Conservation (phyloP, 1,284 basidiomycete species). For the Heterobasidion irregulare region DNA sequence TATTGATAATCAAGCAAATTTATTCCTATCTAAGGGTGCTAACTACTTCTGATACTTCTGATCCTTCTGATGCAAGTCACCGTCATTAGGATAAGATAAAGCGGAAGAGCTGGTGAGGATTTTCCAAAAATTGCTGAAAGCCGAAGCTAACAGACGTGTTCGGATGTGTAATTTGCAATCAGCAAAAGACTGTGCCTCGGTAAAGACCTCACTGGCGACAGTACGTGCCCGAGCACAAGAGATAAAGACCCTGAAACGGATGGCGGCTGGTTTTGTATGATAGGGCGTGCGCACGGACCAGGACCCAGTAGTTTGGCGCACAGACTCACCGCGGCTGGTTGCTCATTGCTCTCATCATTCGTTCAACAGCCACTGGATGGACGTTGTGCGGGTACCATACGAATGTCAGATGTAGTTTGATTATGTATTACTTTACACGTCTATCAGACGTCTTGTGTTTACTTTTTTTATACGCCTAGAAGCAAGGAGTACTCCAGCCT, state of each 20-base stretch:
- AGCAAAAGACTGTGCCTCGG: conserved; percentile 90
- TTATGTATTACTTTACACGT: too few species aligned
- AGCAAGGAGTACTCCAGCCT: conserved; percentile 42
- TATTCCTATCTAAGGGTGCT: too few species aligned
- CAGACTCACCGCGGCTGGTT: too few species aligned
- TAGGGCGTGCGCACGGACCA: conserved; percentile 3
- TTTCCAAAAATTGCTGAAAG: conserved; percentile 77
- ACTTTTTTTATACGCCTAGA: conserved; percentile 1
- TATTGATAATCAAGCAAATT: too few species aligned
- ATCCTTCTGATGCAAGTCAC: neutral
- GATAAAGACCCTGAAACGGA: conserved; percentile 26
- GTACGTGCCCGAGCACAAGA: conserved; percentile 91
- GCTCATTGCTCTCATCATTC: neutral
- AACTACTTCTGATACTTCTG: neutral
- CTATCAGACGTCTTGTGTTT: neutral
- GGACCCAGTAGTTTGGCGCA: neutral
- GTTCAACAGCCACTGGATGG: too few species aligned
- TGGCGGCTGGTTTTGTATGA: neutral
- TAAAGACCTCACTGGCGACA: conserved; percentile 87
- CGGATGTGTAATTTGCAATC: conserved; percentile 90
- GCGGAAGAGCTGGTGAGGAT: conserved; percentile 4
- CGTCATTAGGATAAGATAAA: conserved; percentile 6
- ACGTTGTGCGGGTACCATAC: too few species aligned
- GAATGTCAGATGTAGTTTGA: too few species aligned
- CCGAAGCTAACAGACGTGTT: conserved; percentile 72